phyloP scores from a whole-genome alignment of 441 rosid genomes.

The Pelargonium australe region DNA sequence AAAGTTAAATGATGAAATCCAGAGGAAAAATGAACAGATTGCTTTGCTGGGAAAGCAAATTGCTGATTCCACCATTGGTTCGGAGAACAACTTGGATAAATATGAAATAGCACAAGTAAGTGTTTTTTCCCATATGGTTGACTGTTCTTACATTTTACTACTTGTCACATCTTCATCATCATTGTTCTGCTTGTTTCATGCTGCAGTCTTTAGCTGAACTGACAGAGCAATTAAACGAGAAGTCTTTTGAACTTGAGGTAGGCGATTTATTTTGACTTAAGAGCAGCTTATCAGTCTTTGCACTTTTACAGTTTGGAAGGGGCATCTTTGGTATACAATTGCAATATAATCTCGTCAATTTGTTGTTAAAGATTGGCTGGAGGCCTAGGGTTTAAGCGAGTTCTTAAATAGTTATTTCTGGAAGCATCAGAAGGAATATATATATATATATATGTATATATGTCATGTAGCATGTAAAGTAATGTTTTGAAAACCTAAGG shows the following conservation, averaged over 20 bases:
- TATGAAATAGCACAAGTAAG: conserved; percentile 59
- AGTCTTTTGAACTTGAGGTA: conserved; percentile 97
- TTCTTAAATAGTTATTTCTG: neutral
- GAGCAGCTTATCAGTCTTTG: conserved; percentile 11
- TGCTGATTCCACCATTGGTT: conserved; percentile 50
- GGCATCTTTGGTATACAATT: conserved; percentile 10
- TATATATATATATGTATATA: too few species aligned
- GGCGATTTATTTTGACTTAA: conserved; percentile 21
- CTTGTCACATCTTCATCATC: conserved; percentile 18
- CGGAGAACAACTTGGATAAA: conserved; percentile 53
- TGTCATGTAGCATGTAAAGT: neutral
- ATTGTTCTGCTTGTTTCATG: conserved; percentile 20
- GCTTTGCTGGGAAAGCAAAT: conserved; percentile 72
- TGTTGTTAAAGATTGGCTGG: neutral
- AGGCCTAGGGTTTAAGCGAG: neutral
- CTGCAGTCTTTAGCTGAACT: conserved; percentile 74
- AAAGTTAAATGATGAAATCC: conserved; percentile 57
- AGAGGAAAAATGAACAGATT: conserved; percentile 66
- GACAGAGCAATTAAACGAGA: conserved; percentile 75
- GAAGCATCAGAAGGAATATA: neutral
- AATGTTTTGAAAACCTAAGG: neutral
- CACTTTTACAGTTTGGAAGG: neutral
- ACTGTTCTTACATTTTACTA: conserved; percentile 10
- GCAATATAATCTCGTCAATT: neutral
- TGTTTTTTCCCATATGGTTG: conserved; percentile 15